Base-by-base conservation (phyloP, 2,329 filamentous ascomycete genomes). In the Hymenoscyphus infarciens region DNA sequence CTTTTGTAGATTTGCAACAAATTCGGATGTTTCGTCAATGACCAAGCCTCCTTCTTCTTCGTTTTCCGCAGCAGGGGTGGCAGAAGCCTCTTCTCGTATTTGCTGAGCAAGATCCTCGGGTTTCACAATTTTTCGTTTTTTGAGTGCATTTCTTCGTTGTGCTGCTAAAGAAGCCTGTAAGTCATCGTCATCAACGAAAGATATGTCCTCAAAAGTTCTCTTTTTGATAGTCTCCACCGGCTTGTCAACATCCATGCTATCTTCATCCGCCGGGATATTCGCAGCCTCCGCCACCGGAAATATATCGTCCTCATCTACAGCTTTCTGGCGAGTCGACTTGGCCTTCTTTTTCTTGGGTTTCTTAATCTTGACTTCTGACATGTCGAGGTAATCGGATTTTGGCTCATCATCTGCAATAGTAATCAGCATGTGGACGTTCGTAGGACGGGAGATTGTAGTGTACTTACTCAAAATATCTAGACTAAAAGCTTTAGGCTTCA, bases 1-100 rank as follows among this genome's bases (percentile, higher is more conserved):
- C 63, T 88, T 89, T 72, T 88, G 89, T 61, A 99, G 77, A 61
- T 92, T 92, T 29, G 92, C 89, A 33, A 99, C 90, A 70, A 99
- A 99, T 71, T 97, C 93, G 0, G 92, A 92, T 0, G 94, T 97
- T 73, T 97, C 95, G 64, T 97, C 94, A 62, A 99, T 93, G n/a
- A 97, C 84, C 1, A 99, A 80, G 1, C 92, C 94, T 49, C 77
- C 68, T 29, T 72, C 74, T 22, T 79, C 79, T 3, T 84, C 80
- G 0, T 81, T 79, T 16, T 76, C 79, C 27, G 83, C 82, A 57
- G 88, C 86, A 33, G 87, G 83, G 22, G 71, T 74, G 57, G 71
- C 75, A n/a, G 77, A 73, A 29, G 72, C 78, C 69, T 90, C 87
- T 73, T 90, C 86, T 63, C 82, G 80, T 45, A 99, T 79, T 72